These are phyloP conservation scores for Diaporthe longicolla DNA, from an alignment of 2,329 filamentous ascomycete genomes.

Conservation along the genomic window DNA sequence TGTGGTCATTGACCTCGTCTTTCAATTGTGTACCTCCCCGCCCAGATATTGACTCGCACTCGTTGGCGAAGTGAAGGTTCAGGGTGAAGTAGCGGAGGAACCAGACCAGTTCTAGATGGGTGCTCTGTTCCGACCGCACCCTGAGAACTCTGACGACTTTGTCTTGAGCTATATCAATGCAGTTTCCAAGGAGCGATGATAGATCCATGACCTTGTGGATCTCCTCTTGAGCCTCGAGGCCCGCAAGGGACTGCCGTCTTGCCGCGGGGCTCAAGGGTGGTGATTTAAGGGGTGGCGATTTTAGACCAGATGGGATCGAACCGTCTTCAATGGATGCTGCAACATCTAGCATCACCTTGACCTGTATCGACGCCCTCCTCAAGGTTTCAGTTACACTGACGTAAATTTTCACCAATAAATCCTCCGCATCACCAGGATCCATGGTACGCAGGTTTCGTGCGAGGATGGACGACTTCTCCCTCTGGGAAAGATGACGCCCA, in stretches of 20 bases:
- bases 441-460: constrained; percentile 89
- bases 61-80: constrained; percentile 86
- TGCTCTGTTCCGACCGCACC: constrained; percentile 81
- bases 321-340: constrained; percentile 78
- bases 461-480: constrained; percentile 90
- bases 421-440: constrained; percentile 87
- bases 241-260: constrained; percentile 54
- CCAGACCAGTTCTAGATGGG: constrained; percentile 74
- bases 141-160: constrained; percentile 82
- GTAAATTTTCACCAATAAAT: constrained; percentile 86
- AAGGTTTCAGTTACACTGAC: constrained; percentile 89
- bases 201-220: constrained; percentile 83
- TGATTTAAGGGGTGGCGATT: constrained; percentile 65
- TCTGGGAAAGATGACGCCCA: constrained; percentile 78
- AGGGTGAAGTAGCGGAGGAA: constrained; percentile 88
- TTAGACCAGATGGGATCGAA: constrained; percentile 55
- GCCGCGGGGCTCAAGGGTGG: constrained; percentile 66
- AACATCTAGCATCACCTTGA: constrained; percentile 94
- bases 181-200: constrained; percentile 82
- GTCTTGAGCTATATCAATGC: constrained; percentile 85
- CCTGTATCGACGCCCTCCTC: constrained; percentile 87
- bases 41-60: constrained; percentile 88
- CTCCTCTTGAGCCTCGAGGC: constrained; percentile 76
- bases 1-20: constrained; percentile 84
- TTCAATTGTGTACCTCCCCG: constrained; percentile 82